A percentile compares a stretch with the other conserved stretches of the same genome.
phyloP scores from a whole-genome alignment of 2,329 filamentous ascomycete genomes.

The Cyphellophora europaea region DNA sequence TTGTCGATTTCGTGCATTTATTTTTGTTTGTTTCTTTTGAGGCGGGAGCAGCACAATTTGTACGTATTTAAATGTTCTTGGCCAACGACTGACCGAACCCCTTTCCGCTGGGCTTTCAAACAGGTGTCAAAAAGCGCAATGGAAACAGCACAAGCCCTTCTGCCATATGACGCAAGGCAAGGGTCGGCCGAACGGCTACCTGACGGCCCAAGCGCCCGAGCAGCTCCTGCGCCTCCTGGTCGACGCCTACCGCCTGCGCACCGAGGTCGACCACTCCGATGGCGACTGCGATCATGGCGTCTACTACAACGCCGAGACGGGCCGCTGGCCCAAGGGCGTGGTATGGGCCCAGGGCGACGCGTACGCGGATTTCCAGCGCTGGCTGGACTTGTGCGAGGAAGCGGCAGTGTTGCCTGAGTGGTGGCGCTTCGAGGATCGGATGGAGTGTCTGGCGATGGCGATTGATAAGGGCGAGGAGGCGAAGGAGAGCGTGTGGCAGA shows the following conservation, averaged over 20 bases:
- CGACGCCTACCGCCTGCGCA: conserved; percentile 22
- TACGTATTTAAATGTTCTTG: too few relatives aligned
- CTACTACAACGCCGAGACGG: conserved; percentile 5
- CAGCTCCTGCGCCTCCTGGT: conserved; percentile 19
- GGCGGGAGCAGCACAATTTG: too few relatives aligned
- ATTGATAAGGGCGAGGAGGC: conserved; percentile 13
- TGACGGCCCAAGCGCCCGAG: conserved; percentile 17
- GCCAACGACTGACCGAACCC: too few relatives aligned
- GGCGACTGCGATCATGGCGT: conserved; percentile 16
- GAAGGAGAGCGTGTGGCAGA: conserved; percentile 12
- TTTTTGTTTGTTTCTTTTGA: too few relatives aligned
- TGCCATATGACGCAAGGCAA: conserved; percentile 19
- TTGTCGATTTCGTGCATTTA: too few relatives aligned
- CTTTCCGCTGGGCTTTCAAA: too few relatives aligned
- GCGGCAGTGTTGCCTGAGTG: conserved; percentile 28
- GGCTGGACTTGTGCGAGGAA: conserved; percentile 23
- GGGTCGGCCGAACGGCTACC: conserved; percentile 15
- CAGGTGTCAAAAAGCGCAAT: conserved; percentile 21
- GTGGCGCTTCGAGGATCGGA: conserved; percentile 18
- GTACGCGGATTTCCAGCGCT: conserved; percentile 27
- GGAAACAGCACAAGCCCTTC: conserved; percentile 19
- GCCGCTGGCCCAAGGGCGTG: conserved; percentile 23
- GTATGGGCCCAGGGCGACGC: conserved; percentile 17
- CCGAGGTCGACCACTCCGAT: conserved; percentile 21
- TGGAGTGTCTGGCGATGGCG: conserved; percentile 15